Evolutionary conservation across 345 rosid species (phyloP).

Genomic region (Gossypium rotundifolium): DNA sequence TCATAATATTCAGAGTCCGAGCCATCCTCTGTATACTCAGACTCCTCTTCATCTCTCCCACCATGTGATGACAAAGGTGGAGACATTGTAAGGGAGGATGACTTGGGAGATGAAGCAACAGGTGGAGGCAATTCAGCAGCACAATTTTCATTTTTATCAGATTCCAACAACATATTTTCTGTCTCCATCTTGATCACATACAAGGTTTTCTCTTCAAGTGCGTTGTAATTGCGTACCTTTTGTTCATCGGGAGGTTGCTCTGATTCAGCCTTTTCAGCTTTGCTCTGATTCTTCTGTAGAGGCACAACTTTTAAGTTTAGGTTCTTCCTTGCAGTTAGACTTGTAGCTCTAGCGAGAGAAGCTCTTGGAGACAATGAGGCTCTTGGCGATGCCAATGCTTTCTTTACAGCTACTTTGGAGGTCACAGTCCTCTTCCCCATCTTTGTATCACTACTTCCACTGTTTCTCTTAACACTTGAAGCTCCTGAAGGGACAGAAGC

Average conservation of each 20-base stretch:
- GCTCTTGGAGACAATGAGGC: slow-evolving; percentile 26
- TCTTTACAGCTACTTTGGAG: slow-evolving; percentile 28
- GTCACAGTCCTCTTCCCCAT: slow-evolving; percentile 20
- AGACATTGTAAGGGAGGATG: slow-evolving; percentile 16
- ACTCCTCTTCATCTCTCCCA: slow-evolving; percentile 34
- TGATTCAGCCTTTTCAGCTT: slow-evolving; percentile 21
- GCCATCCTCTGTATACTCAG: slow-evolving; percentile 39
- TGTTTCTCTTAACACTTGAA: slow-evolving; percentile 21
- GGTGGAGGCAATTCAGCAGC: slow-evolving; percentile 28
- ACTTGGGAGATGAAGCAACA: slow-evolving; percentile 17
- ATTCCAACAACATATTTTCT: slow-evolving; percentile 34
- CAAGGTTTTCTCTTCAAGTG: slow-evolving; percentile 56
- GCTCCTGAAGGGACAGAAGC: slow-evolving; percentile 25
- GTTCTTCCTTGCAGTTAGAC: slow-evolving; percentile 32
- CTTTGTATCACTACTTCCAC: slow-evolving; percentile 27
- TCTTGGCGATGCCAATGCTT: slow-evolving; percentile 22
- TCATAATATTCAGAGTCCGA: slow-evolving; percentile 33
- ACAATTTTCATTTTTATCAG: slow-evolving; percentile 37
- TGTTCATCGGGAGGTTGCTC: slow-evolving; percentile 21
- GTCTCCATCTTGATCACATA: slow-evolving; percentile 57
- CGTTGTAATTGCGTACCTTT: slow-evolving; percentile 16
- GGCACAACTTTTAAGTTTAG: slow-evolving; percentile 26
- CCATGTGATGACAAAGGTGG: slow-evolving; percentile 24
- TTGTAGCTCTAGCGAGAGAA: slow-evolving; percentile 22
- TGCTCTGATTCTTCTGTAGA: slow-evolving; percentile 30